Evolutionary conservation across 306 rosid species (phyloP).

Genomic region (Spatholobus suberectus): DNA sequence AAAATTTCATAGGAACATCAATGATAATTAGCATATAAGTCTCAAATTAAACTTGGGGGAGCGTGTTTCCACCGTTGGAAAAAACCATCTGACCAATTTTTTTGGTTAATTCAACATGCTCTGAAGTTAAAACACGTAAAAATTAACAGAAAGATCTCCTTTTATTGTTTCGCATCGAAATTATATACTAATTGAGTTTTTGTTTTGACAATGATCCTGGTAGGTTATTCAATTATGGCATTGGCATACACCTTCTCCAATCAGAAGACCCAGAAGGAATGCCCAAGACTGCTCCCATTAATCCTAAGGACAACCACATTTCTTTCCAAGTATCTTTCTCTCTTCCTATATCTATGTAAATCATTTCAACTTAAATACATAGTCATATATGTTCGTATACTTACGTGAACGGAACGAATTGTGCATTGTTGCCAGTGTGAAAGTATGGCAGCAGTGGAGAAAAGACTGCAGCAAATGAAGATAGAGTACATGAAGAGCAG

Average conservation of each 20-base stretch:
- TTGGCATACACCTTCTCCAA: constrained; percentile 85
- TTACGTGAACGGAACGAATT: neutral
- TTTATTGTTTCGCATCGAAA: neutral
- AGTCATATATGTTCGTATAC: neutral
- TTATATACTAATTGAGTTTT: neutral
- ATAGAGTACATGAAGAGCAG: constrained; percentile 63
- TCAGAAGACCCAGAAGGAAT: constrained; percentile 58
- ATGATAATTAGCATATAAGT: neutral
- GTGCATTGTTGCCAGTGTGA: constrained; percentile 59
- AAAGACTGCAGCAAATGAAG: constrained; percentile 61
- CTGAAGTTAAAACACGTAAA: too few species aligned
- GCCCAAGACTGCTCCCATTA: constrained; percentile 56
- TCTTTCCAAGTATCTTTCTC: constrained; percentile 59
- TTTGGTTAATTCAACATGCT: neutral
- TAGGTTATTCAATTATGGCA: constrained; percentile 80
- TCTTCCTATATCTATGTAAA: neutral
- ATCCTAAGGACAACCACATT: constrained; percentile 75
- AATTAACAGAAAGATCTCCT: neutral
- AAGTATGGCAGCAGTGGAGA: constrained; percentile 66
- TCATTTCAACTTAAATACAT: constrained; percentile 1
- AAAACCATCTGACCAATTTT: neutral
- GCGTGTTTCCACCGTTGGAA: neutral
- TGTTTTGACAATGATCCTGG: constrained; percentile 22
- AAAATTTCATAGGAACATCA: neutral
- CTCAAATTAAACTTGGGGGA: neutral